Conservation (phyloP, 495 filamentous ascomycete species). For the Pyrenula aspistea region DNA sequence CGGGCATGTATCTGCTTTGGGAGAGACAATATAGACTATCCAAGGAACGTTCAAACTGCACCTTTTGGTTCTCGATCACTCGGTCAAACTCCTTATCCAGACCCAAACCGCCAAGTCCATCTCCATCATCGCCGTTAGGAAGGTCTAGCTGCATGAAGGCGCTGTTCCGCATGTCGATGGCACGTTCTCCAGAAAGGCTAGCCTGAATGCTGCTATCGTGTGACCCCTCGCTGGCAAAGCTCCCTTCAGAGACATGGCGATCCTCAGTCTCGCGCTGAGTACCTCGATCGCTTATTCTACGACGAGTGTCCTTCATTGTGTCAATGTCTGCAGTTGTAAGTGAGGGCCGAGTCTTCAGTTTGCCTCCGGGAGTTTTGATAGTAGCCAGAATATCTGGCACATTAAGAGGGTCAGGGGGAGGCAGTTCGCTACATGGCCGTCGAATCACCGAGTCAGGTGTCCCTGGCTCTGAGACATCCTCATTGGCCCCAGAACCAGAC, state of each 20-base stretch:
- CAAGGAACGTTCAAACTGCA: constrained; percentile 50
- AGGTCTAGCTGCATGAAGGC: constrained; percentile 60
- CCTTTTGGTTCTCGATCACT: constrained; percentile 97
- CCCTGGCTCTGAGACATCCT: constrained; percentile 40
- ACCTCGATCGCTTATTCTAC: constrained; percentile 64
- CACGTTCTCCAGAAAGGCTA: constrained; percentile 16
- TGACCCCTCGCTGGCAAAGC: constrained; percentile 37
- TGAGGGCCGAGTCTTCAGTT: constrained; percentile 82
- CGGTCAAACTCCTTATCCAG: constrained; percentile 88
- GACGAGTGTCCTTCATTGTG: constrained; percentile 76
- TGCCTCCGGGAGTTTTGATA: constrained; percentile 77
- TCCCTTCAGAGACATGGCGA: neutral
- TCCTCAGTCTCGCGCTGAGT: neutral
- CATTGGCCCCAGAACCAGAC: too few species aligned
- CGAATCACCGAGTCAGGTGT: constrained; percentile 94
- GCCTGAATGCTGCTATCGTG: constrained; percentile 7
- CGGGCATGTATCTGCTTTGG: constrained; percentile 9
- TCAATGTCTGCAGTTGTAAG: constrained; percentile 73
- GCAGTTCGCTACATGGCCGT: constrained; percentile 43
- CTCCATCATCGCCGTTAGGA: constrained; percentile 34
- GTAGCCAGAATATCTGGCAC: constrained; percentile 82
- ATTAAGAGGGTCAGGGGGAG: constrained; percentile 20
- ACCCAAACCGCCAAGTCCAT: constrained; percentile 57
- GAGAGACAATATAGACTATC: constrained; percentile 15
- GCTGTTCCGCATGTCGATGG: constrained; percentile 34